phyloP scores from a whole-genome alignment of 169 alveolate genomes.

The Babesia bovis region DNA sequence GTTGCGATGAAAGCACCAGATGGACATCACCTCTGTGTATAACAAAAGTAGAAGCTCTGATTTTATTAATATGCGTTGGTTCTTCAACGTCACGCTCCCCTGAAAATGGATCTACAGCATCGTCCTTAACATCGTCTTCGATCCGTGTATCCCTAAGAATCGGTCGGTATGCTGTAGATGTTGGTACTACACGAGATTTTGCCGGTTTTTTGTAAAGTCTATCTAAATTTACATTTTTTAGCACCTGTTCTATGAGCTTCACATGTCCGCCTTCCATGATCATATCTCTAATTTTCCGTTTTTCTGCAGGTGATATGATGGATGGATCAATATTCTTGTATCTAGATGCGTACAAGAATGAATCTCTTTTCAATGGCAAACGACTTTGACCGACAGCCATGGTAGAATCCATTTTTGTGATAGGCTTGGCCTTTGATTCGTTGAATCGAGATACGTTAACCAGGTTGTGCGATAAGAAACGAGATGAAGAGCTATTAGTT shows the following conservation, averaged over 20 bases:
- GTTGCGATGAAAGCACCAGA: conserved; percentile 42
- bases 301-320: conserved; percentile 7
- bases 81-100: conserved; percentile 32
- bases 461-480: no score
- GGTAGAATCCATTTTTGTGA: no score
- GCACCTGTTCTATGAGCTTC: conserved; percentile 33
- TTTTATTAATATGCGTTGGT: conserved; percentile 61
- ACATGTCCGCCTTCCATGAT: conserved; percentile 27
- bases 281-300: background rate
- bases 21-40: conserved; percentile 43
- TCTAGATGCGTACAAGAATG: background rate
- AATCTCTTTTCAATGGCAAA: background rate
- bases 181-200: background rate
- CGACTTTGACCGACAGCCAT: background rate
- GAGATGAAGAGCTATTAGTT: no score
- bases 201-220: background rate
- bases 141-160: background rate
- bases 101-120: background rate
- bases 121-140: background rate
- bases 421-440: no score
- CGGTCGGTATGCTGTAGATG: background rate
- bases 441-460: no score
- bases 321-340: background rate
- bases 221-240: conserved; percentile 12
- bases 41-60: conserved; percentile 28